Conservation (phyloP, 2,329 filamentous ascomycete genomes). For the Colletotrichum higginsianum region DNA sequence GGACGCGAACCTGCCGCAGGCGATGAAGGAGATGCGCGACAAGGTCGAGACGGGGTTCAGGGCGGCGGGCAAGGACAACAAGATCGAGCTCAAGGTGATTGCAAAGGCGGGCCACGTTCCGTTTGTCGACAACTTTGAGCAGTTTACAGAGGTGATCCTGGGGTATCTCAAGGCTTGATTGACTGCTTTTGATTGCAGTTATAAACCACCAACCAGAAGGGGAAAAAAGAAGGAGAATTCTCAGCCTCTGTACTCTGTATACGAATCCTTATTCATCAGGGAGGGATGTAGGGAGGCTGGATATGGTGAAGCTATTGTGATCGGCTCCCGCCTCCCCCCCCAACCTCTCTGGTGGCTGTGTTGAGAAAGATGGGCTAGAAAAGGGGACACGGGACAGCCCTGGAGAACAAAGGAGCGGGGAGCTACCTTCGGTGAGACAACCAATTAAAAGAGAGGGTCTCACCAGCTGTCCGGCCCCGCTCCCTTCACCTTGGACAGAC, state of each 20-base stretch:
- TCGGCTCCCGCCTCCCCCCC: constrained; percentile 28
- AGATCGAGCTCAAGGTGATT: constrained; percentile 54
- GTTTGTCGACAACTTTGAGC: constrained; percentile 55
- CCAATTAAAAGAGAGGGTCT: neutral
- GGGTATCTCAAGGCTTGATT: constrained; percentile 44
- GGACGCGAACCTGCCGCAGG: constrained; percentile 56
- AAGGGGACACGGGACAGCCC: constrained; percentile 9
- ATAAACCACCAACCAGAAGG: neutral
- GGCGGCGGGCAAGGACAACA: constrained; percentile 45
- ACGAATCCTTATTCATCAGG: neutral
- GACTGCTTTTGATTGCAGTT: constrained; percentile 8
- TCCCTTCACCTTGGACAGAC: neutral
- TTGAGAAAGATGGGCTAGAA: constrained; percentile 12
- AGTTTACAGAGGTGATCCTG: constrained; percentile 49
- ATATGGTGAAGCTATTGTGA: constrained; percentile 7
- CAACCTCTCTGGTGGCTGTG: constrained; percentile 31
- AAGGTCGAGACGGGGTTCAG: constrained; percentile 53
- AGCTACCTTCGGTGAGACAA: constrained; percentile 1
- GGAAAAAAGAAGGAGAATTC: neutral
- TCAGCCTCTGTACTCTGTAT: too few species aligned
- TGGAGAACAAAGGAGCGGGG: constrained; percentile 6
- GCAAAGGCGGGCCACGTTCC: constrained; percentile 55
- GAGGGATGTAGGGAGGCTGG: constrained; percentile 9
- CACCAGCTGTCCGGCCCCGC: neutral
- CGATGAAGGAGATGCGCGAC: constrained; percentile 56